Conservation (phyloP, 2,329 filamentous ascomycete genomes). For the Fusarium subtropicale region DNA sequence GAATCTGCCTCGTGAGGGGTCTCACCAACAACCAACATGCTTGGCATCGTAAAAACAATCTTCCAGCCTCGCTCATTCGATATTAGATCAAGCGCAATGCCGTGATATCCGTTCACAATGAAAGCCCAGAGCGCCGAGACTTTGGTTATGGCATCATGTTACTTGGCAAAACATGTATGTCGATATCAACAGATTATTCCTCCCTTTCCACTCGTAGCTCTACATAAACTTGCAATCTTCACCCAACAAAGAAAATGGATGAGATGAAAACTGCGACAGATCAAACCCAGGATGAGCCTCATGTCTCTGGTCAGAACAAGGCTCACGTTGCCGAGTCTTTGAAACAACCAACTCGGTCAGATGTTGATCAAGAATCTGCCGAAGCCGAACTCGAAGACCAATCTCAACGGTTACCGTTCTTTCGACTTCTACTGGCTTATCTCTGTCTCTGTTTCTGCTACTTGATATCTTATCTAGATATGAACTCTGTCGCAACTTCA, state of each 20-base stretch:
- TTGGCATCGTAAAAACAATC: not conserved
- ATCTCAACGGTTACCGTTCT: not conserved
- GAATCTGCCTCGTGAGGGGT: not conserved
- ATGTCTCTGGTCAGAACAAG: fast-evolving
- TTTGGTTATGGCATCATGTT: not conserved
- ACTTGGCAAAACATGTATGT: not conserved
- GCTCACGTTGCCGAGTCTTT: fast-evolving
- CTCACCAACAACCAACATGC: fast-evolving
- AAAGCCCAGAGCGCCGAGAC: not conserved
- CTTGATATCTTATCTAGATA: constrained; percentile 50
- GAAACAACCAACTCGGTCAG: fast-evolving
- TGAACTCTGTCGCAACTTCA: constrained; percentile 51
- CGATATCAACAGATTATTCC: not conserved
- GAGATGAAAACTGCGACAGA: fast-evolving
- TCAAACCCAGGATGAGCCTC: fast-evolving
- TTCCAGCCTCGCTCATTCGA: not conserved
- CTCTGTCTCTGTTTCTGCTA: constrained; percentile 4
- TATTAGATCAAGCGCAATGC: fast-evolving
- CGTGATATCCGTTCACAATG: not conserved
- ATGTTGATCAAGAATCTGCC: not conserved
- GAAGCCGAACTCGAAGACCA: not conserved
- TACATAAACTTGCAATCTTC: not conserved
- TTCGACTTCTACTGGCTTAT: not conserved
- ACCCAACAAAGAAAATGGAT: not conserved
- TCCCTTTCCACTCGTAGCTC: not conserved